These are phyloP conservation scores for Sextonia rubra DNA, from an alignment of 164 flowering plant species.

Conservation along the genomic window DNA sequence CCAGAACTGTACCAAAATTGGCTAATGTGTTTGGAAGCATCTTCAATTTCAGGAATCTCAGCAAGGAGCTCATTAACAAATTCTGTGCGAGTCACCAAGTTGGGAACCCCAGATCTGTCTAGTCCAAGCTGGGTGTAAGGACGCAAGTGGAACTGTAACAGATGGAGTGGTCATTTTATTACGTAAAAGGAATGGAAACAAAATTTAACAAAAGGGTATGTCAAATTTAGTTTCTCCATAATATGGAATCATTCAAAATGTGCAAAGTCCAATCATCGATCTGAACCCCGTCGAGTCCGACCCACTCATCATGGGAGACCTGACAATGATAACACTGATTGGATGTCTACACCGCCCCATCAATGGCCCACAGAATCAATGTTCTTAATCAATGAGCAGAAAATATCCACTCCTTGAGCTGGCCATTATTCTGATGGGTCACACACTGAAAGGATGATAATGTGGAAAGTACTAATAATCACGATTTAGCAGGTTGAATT, in stretches of 20 bases:
- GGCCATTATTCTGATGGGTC: background rate
- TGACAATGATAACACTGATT: background rate
- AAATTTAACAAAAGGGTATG: no score
- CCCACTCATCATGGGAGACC: background rate
- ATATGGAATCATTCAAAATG: no score
- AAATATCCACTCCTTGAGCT: background rate
- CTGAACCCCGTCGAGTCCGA: background rate
- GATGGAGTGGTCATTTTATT: background rate
- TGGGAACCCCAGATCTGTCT: constrained; percentile 67
- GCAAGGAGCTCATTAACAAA: constrained; percentile 51
- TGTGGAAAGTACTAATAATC: background rate
- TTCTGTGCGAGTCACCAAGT: constrained; percentile 21
- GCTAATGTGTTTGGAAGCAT: constrained; percentile 48
- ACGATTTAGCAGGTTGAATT: background rate
- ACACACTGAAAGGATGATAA: background rate
- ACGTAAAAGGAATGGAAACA: no score
- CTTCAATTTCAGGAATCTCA: constrained; percentile 77
- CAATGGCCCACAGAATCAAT: no score
- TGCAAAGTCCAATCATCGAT: background rate
- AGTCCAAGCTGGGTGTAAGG: constrained; percentile 81
- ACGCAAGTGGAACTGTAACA: constrained; percentile 78
- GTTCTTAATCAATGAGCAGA: background rate
- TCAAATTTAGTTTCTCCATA: no score
- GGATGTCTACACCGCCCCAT: background rate
- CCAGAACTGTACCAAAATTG: constrained; percentile 40